Evolutionary conservation across 306 rosid genomes (phyloP).

Genomic region (Quercus wislizeni): DNA sequence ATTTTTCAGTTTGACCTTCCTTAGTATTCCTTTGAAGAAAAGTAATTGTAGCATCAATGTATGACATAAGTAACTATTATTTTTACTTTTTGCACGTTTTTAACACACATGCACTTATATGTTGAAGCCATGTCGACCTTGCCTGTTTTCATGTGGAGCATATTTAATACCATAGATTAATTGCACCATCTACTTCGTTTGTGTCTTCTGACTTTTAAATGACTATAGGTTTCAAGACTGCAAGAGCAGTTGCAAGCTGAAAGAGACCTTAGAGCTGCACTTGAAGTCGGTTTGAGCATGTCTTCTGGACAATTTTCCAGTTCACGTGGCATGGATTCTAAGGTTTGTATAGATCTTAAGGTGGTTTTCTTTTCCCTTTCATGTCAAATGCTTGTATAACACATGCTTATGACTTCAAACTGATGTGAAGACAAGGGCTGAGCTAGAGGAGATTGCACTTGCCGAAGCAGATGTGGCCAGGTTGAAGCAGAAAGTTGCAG

Average conservation of each 20-base stretch:
- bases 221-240: constrained; percentile 82
- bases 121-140: not conserved
- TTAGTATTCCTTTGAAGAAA: not conserved
- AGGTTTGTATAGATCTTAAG: constrained; percentile 49
- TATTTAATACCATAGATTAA: not conserved
- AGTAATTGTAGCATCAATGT: not conserved
- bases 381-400: constrained; percentile 12
- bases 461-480: constrained; percentile 99
- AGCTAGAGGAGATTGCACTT: constrained; percentile 98
- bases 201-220: constrained; percentile 29
- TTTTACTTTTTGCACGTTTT: not conserved
- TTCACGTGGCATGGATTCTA: constrained; percentile 93
- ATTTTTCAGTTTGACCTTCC: not conserved
- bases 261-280: constrained; percentile 99
- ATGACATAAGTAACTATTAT: not conserved
- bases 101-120: not conserved
- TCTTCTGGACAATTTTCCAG: constrained; percentile 83
- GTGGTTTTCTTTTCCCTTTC: not conserved
- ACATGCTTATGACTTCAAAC: constrained; percentile 33
- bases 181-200: not conserved
- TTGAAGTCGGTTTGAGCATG: constrained; percentile 98
- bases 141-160: not conserved
- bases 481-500: constrained; percentile 98
- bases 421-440: constrained; percentile 85
- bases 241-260: constrained; percentile 99